A percentile compares a stretch with the other conserved stretches of the same genome.
phyloP scores from a whole-genome alignment of 768 basidiomycete genomes.

The Asterophora lycoperdoides region DNA sequence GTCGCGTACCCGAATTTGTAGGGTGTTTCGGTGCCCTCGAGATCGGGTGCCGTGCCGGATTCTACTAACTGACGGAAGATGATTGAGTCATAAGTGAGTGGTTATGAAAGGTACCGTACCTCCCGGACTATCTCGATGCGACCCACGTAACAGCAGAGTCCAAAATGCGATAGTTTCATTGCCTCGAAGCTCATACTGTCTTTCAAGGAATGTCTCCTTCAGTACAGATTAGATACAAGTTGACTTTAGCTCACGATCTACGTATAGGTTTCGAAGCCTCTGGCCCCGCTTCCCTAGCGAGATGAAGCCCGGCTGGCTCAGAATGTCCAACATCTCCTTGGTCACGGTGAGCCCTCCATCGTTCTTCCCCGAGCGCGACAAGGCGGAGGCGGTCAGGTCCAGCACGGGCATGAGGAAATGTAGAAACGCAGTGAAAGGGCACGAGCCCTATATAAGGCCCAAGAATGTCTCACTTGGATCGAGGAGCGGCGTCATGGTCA shows the following conservation, averaged over 20 bases:
- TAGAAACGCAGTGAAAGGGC: no score
- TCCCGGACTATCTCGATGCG: conserved; percentile 21
- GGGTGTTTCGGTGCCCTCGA: conserved; percentile 37
- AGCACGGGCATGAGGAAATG: no score
- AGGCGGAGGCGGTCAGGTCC: no score
- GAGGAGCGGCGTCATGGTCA: no score
- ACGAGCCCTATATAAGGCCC: no score
- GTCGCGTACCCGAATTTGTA: conserved; percentile 41
- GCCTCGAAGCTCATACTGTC: conserved; percentile 24
- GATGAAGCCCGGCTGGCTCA: conserved; percentile 27
- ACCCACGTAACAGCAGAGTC: conserved; percentile 25
- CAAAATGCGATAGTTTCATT: conserved; percentile 25
- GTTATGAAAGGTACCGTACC: not conserved
- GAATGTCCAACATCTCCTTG: conserved; percentile 23
- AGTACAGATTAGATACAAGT: not conserved
- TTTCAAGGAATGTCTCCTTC: not conserved
- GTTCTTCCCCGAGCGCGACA: not conserved
- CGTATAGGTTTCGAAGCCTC: conserved; percentile 25
- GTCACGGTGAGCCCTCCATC: conserved; percentile 28
- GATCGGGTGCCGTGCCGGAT: conserved; percentile 31
- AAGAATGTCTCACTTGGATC: no score
- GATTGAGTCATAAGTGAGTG: not conserved
- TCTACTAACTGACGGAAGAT: conserved; percentile 22
- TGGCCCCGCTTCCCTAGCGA: conserved; percentile 22
- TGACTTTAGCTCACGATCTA: conserved; percentile 16